Percentiles rank a stretch among this genome's conserved stretches.
phyloP scores from a whole-genome alignment of 139 green algal genomes.

The Chlamydomonas sp. region DNA sequence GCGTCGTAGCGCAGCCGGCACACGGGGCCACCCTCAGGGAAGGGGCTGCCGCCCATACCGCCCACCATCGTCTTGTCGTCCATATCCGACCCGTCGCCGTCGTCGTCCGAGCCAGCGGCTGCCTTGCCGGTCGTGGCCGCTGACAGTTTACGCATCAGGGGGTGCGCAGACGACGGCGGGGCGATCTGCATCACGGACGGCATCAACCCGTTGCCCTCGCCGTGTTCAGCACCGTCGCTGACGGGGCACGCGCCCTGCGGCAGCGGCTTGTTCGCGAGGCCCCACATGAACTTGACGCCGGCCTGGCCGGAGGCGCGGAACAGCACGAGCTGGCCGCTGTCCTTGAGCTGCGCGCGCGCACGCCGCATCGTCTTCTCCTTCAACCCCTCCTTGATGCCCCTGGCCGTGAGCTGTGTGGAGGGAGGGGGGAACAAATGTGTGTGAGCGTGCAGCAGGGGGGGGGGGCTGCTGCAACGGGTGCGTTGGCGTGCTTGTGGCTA shows the following conservation, averaged over 20 bases:
- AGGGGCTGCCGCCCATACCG: background rate
- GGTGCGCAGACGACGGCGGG: background rate
- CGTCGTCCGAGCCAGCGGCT: background rate
- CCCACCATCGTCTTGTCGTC: no score
- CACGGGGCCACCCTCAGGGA: no score
- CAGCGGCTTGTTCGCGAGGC: background rate
- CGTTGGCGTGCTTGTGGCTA: no score
- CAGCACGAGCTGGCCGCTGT: background rate
- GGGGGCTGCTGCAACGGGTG: no score
- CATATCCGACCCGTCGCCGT: background rate
- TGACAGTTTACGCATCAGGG: no score
- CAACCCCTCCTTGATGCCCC: background rate
- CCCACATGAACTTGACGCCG: background rate
- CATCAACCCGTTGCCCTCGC: no score
- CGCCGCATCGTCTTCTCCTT: background rate
- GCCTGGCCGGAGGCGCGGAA: background rate
- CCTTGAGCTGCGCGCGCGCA: background rate
- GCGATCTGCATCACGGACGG: background rate
- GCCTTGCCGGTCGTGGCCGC: no score
- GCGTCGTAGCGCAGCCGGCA: no score
- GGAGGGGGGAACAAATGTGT: no score
- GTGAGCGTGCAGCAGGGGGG: no score
- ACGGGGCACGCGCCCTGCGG: background rate
- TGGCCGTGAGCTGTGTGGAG: background rate
- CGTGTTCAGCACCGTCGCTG: no score